These are phyloP conservation scores for Rhizopogon rudus DNA, from an alignment of 768 basidiomycete species.

Conservation along the genomic window DNA sequence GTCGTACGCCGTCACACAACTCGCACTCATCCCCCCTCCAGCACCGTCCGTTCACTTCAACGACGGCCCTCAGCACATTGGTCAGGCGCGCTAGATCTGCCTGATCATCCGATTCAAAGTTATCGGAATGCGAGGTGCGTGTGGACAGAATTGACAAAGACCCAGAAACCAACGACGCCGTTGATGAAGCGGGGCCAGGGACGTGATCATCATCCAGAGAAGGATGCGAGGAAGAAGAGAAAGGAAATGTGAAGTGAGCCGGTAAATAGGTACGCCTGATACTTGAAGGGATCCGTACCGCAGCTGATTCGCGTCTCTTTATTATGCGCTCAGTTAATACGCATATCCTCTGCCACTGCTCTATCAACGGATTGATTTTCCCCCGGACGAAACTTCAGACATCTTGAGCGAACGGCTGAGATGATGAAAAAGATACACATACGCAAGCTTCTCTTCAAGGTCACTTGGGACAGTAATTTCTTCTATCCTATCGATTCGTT, in stretches of 20 bases:
- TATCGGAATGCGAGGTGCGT: constrained; percentile 10
- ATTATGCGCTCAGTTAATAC: constrained; percentile 82
- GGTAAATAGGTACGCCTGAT: constrained; percentile 58
- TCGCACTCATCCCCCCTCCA: constrained; percentile 85
- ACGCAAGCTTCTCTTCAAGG: constrained; percentile 86
- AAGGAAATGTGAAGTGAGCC: constrained; percentile 65
- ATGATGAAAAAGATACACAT: constrained; percentile 16
- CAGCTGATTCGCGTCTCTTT: constrained; percentile 87
- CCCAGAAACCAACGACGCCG: constrained; percentile 10
- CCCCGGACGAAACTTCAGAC: constrained; percentile 63
- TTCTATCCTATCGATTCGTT: constrained; percentile 73
- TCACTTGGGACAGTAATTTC: constrained; percentile 94
- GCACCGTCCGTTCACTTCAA: constrained; percentile 74
- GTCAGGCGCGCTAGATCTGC: constrained; percentile 80
- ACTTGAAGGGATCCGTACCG: constrained; percentile 69
- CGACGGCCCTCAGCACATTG: constrained; percentile 72
- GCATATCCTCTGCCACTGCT: constrained; percentile 90
- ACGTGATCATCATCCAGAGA: constrained; percentile 29
- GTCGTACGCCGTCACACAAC: constrained; percentile 69
- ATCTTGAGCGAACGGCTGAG: constrained; percentile 1
- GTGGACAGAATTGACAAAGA: constrained; percentile 11
- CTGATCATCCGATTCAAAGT: constrained; percentile 42
- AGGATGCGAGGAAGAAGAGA: constrained; percentile 33
- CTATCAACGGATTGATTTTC: constrained; percentile 73
- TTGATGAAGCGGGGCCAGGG: constrained; percentile 17